These are phyloP conservation scores for Trametes polyzona DNA, from an alignment of 1,284 basidiomycete genomes.

Conservation along the genomic window DNA sequence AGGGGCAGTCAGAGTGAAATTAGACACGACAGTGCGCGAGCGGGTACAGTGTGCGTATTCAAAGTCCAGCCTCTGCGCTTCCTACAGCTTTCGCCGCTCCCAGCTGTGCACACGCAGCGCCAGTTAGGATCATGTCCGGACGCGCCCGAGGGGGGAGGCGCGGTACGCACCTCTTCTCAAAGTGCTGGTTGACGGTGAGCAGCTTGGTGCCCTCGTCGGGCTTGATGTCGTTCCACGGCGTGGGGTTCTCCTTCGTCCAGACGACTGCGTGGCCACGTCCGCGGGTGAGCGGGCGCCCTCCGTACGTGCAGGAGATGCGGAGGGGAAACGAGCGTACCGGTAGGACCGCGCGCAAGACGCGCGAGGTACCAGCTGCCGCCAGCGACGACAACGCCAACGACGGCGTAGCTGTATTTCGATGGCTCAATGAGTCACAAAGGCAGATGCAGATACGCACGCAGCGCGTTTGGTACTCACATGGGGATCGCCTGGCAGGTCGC, in stretches of 20 bases:
- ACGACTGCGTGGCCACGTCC: constrained; percentile 55
- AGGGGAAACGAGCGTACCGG: constrained; percentile 55
- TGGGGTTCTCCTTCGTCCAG: constrained; percentile 81
- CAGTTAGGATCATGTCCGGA: constrained; percentile 10
- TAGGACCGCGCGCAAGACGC: constrained; percentile 73
- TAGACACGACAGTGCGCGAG: constrained; percentile 6
- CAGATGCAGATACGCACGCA: neutral
- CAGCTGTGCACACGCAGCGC: constrained; percentile 55
- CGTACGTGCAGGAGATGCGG: neutral
- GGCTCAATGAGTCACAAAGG: neutral
- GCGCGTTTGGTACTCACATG: constrained; percentile 54
- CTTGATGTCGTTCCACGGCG: constrained; percentile 79
- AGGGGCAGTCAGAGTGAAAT: constrained; percentile 3
- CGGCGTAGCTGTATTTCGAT: constrained; percentile 57
- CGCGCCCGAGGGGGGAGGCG: neutral
- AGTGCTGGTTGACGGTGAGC: constrained; percentile 68
- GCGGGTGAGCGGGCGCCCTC: neutral
- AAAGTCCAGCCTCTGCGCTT: constrained; percentile 26
- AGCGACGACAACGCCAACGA: constrained; percentile 65
- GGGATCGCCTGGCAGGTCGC: constrained; percentile 63
- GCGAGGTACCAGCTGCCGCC: constrained; percentile 75
- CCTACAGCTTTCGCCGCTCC: constrained; percentile 72
- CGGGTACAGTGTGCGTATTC: constrained; percentile 7
- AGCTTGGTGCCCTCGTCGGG: constrained; percentile 75
- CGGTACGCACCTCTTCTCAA: constrained; percentile 62